Evolutionary conservation across 106 monocot genomes (phyloP), one percentile per base, ranked within the genome.

Genomic region (Platanthera guangdongensis): DNA sequence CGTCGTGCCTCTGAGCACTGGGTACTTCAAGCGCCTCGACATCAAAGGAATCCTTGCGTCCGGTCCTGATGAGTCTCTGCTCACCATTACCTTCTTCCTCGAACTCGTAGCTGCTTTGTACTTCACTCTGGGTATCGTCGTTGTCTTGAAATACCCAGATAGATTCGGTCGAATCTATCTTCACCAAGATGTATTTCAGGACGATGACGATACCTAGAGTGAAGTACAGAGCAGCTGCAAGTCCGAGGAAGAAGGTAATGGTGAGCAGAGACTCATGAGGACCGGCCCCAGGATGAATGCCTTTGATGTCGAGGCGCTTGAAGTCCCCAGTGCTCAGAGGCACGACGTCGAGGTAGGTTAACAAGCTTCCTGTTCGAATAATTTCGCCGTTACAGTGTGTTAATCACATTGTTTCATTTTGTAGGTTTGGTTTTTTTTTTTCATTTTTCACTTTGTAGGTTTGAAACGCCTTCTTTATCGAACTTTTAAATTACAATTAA

Each of bases 271-370:
- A 69, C 74, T 97, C 69, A 76, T 94, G 13, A 78, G 96, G 67
- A 97, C 96, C 9, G 96, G 93, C 14, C 96, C 96, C 22, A 82
- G 87, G 62, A 86, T 89, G 22, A 91, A 97, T 79, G 93, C 96
- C 8, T 93, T 97, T 52, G 96, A 97, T 57, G 96, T 97, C 5
- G 93, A 97, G 80, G 96, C 96, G 30, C 90, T 93, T 55, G 96
- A 95, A 75, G 83, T 95, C 19, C 88, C 90, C 16, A 90, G 95
- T n/a, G n/a, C 84, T 15, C 87, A 77, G 25, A 74, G 83, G 46
- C 83, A 86, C 25, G 87, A 89, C 16, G 84, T 89, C 54, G 89
- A 87, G 83, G 85, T 89, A 50, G 19, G 51, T 9, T 8, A 60
- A 65, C 32, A 32, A 32, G 32, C 11, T 65, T 19, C 2, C 11